These are phyloP conservation scores for Haplosporangium sp. DNA, from an alignment of 371 early-diverging fungal genomes.

Conservation along the genomic window DNA sequence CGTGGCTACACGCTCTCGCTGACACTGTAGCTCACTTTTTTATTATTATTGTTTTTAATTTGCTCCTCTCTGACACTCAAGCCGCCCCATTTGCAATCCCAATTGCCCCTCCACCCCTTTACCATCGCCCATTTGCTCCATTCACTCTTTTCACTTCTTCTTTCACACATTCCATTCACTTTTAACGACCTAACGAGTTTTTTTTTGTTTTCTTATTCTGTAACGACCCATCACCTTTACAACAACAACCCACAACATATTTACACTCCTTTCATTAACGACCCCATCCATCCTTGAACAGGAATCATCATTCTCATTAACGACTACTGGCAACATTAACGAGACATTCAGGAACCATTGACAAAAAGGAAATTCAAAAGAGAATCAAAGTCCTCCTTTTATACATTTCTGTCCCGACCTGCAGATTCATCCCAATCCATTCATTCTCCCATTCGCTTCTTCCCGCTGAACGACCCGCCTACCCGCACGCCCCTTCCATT, in stretches of 20 bases:
- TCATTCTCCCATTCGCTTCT: background rate
- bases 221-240: constrained; percentile 10
- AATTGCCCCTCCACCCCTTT: background rate
- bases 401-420: constrained; percentile 3
- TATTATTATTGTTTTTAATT: no score
- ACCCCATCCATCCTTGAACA: constrained; percentile 24
- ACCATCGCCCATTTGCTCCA: background rate
- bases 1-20: no score
- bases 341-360: background rate
- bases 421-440: background rate
- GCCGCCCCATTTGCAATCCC: background rate
- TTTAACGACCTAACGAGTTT: constrained; percentile 6
- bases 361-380: background rate
- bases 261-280: background rate
- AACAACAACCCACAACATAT: constrained; percentile 2
- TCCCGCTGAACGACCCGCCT: constrained; percentile 2
- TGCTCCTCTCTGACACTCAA: no score
- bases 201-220: constrained; percentile 8
- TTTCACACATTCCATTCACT: no score
- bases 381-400: background rate
- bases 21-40: no score
- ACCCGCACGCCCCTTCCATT: background rate
- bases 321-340: background rate
- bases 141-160: background rate
- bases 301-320: background rate